phyloP scores from a whole-genome alignment of 2,329 filamentous ascomycete genomes.

The Penicillium sp. region DNA sequence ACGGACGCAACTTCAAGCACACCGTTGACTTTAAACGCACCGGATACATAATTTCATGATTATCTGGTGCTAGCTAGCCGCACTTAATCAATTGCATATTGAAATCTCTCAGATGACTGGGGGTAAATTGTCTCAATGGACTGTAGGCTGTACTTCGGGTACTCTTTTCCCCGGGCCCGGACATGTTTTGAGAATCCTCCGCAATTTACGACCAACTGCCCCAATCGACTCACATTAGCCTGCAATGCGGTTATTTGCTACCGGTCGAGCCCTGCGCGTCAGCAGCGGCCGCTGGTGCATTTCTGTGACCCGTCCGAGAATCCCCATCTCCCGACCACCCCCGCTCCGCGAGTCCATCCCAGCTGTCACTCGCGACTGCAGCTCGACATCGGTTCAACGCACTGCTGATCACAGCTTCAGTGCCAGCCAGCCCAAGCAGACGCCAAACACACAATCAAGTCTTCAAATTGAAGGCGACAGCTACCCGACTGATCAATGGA shows the following conservation, averaged over 20 bases:
- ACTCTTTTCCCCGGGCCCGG: slow-evolving; percentile 30
- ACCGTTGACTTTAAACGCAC: no score
- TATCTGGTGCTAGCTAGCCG: no score
- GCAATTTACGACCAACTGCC: slow-evolving; percentile 2
- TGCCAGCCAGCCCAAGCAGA: slow-evolving; percentile 1
- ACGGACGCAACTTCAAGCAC: no score
- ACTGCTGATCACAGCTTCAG: slow-evolving; percentile 18
- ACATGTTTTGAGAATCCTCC: slow-evolving; percentile 21
- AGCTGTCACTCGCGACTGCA: slow-evolving; percentile 30
- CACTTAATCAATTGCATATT: no score
- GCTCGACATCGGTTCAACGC: slow-evolving; percentile 35
- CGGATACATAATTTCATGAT: no score
- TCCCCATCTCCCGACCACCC: slow-evolving; percentile 25
- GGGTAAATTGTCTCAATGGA: no score
- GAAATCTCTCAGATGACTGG: no score
- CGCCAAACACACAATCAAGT: slow-evolving; percentile 9
- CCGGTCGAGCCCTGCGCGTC: slow-evolving; percentile 42
- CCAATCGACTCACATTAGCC: slow-evolving; percentile 1
- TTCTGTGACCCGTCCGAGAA: slow-evolving; percentile 25
- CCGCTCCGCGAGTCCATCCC: slow-evolving; percentile 18
- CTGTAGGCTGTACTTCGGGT: slow-evolving; percentile 21
- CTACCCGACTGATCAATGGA: slow-evolving; percentile 76
- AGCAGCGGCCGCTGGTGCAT: slow-evolving; percentile 39
- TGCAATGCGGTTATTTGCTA: slow-evolving; percentile 43
- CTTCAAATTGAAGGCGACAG: slow-evolving; percentile 63